Evolutionary conservation across 2,329 filamentous ascomycete species (phyloP).

Genomic region (Onygenales sp.): DNA sequence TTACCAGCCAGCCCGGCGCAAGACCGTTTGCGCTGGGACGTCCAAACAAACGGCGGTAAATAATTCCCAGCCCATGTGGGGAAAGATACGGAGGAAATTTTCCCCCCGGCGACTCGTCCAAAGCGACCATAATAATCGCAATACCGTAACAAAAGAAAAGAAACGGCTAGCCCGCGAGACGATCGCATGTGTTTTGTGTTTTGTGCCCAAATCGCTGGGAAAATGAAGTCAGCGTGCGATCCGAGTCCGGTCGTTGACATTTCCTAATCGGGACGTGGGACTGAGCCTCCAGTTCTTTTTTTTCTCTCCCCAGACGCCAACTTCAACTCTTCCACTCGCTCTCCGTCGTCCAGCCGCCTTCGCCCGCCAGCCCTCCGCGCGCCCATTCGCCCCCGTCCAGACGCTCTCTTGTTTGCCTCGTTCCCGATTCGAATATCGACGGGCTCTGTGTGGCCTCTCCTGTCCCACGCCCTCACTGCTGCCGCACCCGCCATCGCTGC

Average conservation of each 20-base stretch:
- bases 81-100: background rate
- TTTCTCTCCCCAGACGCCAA: conserved; percentile 3
- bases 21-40: background rate
- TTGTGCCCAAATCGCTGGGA: background rate
- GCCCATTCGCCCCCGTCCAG: background rate
- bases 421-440: conserved; percentile 7
- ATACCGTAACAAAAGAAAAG: background rate
- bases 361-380: background rate
- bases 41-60: conserved; percentile 1
- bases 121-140: background rate
- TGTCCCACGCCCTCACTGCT: background rate
- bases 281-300: conserved; percentile 7
- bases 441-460: conserved; percentile 2
- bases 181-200: background rate
- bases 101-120: background rate
- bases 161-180: background rate
- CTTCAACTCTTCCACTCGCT: background rate
- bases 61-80: background rate
- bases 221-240: background rate
- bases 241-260: background rate
- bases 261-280: background rate
- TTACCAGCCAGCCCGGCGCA: background rate
- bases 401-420: background rate
- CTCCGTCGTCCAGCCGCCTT: background rate
- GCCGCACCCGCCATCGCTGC: background rate